Evolutionary conservation across 1,139 yeast genomes (phyloP).

Genomic region (Kluyveromyces sp.): DNA sequence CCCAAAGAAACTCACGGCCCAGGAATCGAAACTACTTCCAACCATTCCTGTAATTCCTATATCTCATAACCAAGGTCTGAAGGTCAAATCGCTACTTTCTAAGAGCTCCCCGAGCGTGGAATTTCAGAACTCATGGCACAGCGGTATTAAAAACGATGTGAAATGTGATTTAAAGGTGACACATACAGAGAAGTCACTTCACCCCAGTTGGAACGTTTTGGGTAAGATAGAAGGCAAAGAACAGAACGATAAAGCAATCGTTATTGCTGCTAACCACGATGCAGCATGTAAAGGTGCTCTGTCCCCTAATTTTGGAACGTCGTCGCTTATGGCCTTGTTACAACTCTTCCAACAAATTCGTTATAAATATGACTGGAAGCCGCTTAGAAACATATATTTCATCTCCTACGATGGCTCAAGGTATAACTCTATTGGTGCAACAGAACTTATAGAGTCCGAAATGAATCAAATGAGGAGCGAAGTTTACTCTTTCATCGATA

Average conservation of each 20-base stretch:
- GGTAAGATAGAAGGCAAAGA: constrained; percentile 79
- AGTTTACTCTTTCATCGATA: constrained; percentile 69
- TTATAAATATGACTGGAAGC: constrained; percentile 68
- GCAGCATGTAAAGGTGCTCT: constrained; percentile 70
- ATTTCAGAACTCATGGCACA: constrained; percentile 33
- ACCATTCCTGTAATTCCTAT: constrained; percentile 71
- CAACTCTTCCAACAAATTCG: constrained; percentile 64
- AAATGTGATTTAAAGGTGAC: constrained; percentile 38
- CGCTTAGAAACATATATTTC: constrained; percentile 75
- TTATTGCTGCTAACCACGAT: constrained; percentile 83
- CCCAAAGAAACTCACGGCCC: constrained; percentile 34
- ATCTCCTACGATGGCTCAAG: constrained; percentile 82
- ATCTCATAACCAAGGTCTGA: constrained; percentile 60
- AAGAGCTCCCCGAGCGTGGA: constrained; percentile 40
- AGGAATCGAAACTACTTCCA: constrained; percentile 51
- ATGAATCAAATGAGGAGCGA: constrained; percentile 48
- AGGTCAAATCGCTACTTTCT: constrained; percentile 40
- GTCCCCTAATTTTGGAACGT: constrained; percentile 70
- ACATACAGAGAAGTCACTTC: constrained; percentile 50
- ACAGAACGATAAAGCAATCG: constrained; percentile 63
- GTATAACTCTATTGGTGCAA: constrained; percentile 77
- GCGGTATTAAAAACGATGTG: constrained; percentile 32
- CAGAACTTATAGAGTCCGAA: constrained; percentile 67
- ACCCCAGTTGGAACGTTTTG: constrained; percentile 70
- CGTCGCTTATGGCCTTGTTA: constrained; percentile 63